A percentile compares a stretch with the other conserved stretches of the same genome.
These are phyloP conservation scores for Salix exigua DNA, from an alignment of 345 rosid genomes.

Conservation along the genomic window DNA sequence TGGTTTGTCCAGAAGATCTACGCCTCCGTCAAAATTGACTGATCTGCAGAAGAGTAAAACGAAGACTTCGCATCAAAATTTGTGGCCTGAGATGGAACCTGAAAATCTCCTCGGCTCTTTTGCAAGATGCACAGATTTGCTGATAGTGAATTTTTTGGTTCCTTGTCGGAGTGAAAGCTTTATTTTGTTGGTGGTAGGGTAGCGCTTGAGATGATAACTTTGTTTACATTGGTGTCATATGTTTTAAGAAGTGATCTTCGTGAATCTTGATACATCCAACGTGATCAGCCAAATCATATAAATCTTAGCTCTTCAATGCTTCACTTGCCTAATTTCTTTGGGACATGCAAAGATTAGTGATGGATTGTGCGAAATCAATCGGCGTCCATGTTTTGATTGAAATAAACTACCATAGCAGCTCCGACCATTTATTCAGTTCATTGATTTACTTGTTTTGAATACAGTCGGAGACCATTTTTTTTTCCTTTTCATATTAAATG, in stretches of 20 bases:
- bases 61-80: neutral
- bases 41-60: constrained; percentile 25
- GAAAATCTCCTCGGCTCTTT: neutral
- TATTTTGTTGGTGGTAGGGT: constrained; percentile 12
- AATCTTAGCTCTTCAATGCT: neutral
- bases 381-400: too few relatives aligned
- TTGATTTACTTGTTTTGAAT: too few relatives aligned
- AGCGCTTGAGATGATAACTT: constrained; percentile 21
- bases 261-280: neutral
- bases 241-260: constrained; percentile 7
- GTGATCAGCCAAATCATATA: neutral
- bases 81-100: neutral
- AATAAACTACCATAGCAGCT: too few relatives aligned
- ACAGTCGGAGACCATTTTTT: too few relatives aligned
- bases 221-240: constrained; percentile 12
- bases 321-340: neutral
- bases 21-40: constrained; percentile 92
- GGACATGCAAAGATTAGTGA: too few relatives aligned
- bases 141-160: constrained; percentile 14
- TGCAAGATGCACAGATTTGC: neutral
- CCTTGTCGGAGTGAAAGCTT: constrained; percentile 6
- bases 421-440: too few relatives aligned
- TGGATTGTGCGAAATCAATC: too few relatives aligned
- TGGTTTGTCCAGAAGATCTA: constrained; percentile 95
- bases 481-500: too few relatives aligned